A percentile compares a stretch with the other conserved stretches of the same genome.
These are phyloP conservation scores for Phycomyces blakesleeanus DNA, from an alignment of 192 early-diverging fungal genomes.

Conservation along the genomic window DNA sequence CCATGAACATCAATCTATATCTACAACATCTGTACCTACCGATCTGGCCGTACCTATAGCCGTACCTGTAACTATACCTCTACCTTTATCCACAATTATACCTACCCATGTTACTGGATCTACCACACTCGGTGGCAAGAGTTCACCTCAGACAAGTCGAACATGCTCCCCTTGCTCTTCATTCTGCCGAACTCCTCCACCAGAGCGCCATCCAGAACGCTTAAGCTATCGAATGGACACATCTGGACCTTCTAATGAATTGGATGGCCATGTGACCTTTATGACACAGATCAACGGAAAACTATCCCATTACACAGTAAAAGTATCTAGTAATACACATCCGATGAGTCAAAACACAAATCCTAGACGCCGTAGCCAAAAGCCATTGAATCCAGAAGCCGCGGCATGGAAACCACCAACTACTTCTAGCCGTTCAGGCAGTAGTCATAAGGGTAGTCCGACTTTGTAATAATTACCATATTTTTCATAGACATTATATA, in stretches of 20 bases:
- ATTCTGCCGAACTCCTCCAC: background rate
- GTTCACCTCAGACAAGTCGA: background rate
- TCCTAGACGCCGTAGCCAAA: background rate
- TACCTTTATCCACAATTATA: too few species aligned
- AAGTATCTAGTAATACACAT: background rate
- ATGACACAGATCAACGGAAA: constrained; percentile 21
- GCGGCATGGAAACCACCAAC: background rate
- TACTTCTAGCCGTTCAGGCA: background rate
- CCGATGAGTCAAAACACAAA: background rate
- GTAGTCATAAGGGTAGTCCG: too few species aligned
- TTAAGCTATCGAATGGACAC: too few species aligned
- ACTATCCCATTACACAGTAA: constrained; percentile 12
- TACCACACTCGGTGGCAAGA: too few species aligned
- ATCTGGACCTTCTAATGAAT: too few species aligned
- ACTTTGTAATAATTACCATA: background rate
- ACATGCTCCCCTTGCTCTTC: background rate
- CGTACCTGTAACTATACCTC: too few species aligned
- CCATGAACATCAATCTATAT: background rate
- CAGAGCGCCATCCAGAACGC: background rate
- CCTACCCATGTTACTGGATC: too few species aligned
- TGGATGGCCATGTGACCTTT: constrained; percentile 10
- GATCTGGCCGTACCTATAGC: too few species aligned
- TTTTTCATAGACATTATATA: too few species aligned
- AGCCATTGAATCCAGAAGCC: background rate
- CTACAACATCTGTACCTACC: background rate